These are phyloP conservation scores for Alopecurus myosuroides DNA, from an alignment of 176 grass and related monocot genomes.

Conservation along the genomic window DNA sequence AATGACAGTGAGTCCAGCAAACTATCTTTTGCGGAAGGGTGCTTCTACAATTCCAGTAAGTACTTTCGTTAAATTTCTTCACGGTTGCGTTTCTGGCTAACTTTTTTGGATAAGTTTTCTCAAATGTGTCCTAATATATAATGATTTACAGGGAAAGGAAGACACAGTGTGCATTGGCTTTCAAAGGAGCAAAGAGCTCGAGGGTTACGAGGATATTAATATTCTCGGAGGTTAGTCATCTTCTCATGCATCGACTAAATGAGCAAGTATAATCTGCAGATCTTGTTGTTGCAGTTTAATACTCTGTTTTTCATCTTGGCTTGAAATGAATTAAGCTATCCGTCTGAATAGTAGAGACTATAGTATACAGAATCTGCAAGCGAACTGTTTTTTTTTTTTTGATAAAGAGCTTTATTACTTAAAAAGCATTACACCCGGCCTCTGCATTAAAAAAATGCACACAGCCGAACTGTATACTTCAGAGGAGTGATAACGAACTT, in stretches of 20 bases:
- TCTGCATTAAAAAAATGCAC: too few species aligned
- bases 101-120: constrained; percentile 1
- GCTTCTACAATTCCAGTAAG: constrained; percentile 31
- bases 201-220: constrained; percentile 26
- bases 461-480: background rate
- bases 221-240: constrained; percentile 77
- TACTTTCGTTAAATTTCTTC: background rate
- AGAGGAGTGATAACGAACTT: background rate
- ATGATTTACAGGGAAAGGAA: constrained; percentile 52
- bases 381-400: too few species aligned
- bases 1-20: constrained; percentile 61
- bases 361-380: background rate
- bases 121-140: background rate
- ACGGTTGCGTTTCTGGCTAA: background rate
- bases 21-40: constrained; percentile 78
- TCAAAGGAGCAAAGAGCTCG: constrained; percentile 56
- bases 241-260: background rate
- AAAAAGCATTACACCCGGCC: too few species aligned
- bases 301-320: background rate
- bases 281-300: background rate
- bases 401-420: too few species aligned
- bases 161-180: constrained; percentile 82
- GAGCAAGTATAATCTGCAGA: background rate
- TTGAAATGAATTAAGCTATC: background rate
- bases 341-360: background rate